Conservation (phyloP, 306 rosid genomes). For the Calophaca sinica region DNA sequence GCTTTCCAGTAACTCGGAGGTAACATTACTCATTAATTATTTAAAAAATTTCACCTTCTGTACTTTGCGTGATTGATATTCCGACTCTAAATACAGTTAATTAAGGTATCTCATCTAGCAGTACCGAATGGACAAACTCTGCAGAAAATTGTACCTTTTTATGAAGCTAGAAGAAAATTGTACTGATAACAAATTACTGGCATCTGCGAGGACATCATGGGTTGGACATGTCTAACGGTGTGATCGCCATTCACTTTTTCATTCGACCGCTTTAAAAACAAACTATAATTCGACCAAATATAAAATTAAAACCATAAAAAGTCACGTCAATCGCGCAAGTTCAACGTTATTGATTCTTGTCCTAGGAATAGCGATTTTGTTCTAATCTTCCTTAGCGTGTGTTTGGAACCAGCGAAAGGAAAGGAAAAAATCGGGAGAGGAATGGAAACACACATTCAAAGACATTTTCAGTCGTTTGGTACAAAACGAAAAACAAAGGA, state of each 20-base stretch:
- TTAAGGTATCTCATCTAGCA: slow-evolving; percentile 27
- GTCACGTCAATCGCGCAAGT: slow-evolving; percentile 19
- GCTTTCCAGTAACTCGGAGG: too few relatives aligned
- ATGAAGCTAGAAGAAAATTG: too few relatives aligned
- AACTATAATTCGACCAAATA: neutral
- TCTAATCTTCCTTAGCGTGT: neutral
- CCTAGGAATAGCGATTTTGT: neutral
- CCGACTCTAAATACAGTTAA: neutral
- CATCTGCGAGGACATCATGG: neutral
- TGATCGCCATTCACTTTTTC: neutral
- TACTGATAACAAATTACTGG: slow-evolving; percentile 20
- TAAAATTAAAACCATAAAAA: neutral
- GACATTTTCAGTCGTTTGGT: too few relatives aligned
- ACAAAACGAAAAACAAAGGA: too few relatives aligned
- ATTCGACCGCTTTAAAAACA: slow-evolving; percentile 1
- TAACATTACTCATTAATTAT: too few relatives aligned
- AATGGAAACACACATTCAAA: too few relatives aligned
- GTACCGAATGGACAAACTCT: neutral
- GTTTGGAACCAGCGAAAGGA: too few relatives aligned
- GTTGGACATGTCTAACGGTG: slow-evolving; percentile 1
- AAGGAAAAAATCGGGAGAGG: too few relatives aligned
- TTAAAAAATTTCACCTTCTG: too few relatives aligned
- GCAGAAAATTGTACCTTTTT: neutral
- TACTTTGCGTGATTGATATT: slow-evolving; percentile 3
- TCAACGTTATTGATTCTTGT: slow-evolving; percentile 4